A percentile compares a stretch with the other conserved stretches of the same genome.
Conservation (phyloP, 768 basidiomycete species). For the Phanerochaete carnosa region DNA sequence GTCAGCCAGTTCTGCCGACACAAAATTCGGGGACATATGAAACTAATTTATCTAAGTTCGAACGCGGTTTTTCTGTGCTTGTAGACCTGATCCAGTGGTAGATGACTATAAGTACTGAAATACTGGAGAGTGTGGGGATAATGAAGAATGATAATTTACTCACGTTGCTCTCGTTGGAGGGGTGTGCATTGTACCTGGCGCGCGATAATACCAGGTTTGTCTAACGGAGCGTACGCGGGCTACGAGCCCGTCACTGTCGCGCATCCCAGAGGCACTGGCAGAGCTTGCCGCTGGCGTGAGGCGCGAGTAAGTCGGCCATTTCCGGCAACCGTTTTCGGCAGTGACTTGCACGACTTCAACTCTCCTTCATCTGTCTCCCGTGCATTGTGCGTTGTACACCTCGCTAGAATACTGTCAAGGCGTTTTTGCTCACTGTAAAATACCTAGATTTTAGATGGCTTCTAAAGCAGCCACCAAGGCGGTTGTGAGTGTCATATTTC, state of each 20-base stretch:
- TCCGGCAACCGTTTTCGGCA: slow-evolving; percentile 13
- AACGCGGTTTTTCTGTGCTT: too few relatives aligned
- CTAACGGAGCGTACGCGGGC: too few relatives aligned
- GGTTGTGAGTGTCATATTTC: slow-evolving; percentile 35
- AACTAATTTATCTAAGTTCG: too few relatives aligned
- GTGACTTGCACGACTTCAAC: slow-evolving; percentile 6
- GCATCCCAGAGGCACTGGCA: background rate
- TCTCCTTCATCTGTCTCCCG: slow-evolving; percentile 6
- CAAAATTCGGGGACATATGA: too few relatives aligned
- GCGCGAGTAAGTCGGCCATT: slow-evolving; percentile 12
- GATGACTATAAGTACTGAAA: too few relatives aligned
- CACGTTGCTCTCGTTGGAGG: too few relatives aligned
- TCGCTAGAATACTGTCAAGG: background rate
- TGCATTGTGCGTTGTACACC: slow-evolving; percentile 5
- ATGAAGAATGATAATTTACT: too few relatives aligned
- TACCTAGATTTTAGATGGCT: slow-evolving; percentile 44
- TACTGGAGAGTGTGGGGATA: too few relatives aligned
- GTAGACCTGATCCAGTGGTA: too few relatives aligned
- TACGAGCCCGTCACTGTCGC: background rate
- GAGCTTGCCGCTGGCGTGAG: background rate
- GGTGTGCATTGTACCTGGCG: too few relatives aligned
- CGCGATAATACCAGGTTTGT: too few relatives aligned
- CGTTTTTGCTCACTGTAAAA: background rate
- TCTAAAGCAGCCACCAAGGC: slow-evolving; percentile 69
- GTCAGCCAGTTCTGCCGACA: too few relatives aligned